Percentiles rank a stretch among this genome's conserved stretches.
Conservation (phyloP, 768 basidiomycete genomes). For the Peribolospora kevripleyi region DNA sequence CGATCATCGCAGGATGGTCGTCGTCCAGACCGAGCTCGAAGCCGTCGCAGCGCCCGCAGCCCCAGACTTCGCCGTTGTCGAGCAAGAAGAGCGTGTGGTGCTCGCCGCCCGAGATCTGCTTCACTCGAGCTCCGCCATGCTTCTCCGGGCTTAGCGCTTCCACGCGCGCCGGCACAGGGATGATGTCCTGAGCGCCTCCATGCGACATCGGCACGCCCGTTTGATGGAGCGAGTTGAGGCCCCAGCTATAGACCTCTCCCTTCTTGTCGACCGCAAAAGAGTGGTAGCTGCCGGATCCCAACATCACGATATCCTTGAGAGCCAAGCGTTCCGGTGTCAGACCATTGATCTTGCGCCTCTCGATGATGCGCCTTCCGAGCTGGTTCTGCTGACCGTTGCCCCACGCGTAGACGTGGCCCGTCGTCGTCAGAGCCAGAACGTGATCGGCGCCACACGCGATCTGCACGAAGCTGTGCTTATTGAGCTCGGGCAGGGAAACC, state of each 20-base stretch:
- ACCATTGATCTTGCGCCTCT: conserved; percentile 67
- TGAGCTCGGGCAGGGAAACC: conserved; percentile 18
- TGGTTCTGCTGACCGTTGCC: conserved; percentile 78
- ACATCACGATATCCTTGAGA: conserved; percentile 42
- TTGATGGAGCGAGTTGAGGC: conserved; percentile 65
- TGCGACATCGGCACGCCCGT: conserved; percentile 28
- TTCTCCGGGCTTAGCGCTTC: conserved; percentile 16
- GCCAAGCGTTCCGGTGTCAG: conserved; percentile 67
- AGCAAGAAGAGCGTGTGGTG: conserved; percentile 83
- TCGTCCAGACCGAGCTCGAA: conserved; percentile 45
- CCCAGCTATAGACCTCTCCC: conserved; percentile 82
- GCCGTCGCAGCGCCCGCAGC: conserved; percentile 59
- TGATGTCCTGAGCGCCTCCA: conserved; percentile 18
- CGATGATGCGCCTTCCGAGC: conserved; percentile 69
- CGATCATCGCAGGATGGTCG: conserved; percentile 23
- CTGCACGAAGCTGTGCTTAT: conserved; percentile 31
- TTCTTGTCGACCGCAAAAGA: conserved; percentile 71
- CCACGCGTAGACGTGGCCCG: conserved; percentile 68
- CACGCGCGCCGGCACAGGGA: conserved; percentile 32
- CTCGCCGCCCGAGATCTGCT: conserved; percentile 54
- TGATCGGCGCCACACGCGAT: conserved; percentile 72
- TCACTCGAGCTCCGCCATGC: conserved; percentile 21
- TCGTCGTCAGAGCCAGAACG: conserved; percentile 62
- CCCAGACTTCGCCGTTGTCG: conserved; percentile 55
- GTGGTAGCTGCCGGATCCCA: conserved; percentile 64